Evolutionary conservation across 805 yeast species (phyloP).

Genomic region (Candida adriatica): DNA sequence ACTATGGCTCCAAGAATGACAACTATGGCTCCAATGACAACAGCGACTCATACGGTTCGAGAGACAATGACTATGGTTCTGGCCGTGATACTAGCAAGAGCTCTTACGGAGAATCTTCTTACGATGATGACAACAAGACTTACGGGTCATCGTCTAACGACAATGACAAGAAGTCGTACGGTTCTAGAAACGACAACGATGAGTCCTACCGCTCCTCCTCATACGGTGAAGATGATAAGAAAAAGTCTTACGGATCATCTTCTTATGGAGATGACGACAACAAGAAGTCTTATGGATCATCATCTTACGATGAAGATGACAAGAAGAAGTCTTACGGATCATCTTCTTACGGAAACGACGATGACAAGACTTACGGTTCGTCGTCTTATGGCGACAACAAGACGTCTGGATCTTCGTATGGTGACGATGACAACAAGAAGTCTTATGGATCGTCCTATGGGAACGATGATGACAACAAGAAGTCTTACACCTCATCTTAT

Average conservation of each 20-base stretch:
- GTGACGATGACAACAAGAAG: conserved; percentile 1
- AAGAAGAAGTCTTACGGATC: conserved; percentile 10
- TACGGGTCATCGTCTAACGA: conserved; percentile 2
- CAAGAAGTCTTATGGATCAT: background rate
- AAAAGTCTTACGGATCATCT: background rate
- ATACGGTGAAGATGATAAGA: background rate
- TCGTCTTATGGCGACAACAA: background rate
- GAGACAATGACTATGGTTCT: conserved; percentile 1
- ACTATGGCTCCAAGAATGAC: conserved; percentile 1
- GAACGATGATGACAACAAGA: background rate
- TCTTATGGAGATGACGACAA: no score
- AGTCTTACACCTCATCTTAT: background rate
- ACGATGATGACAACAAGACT: conserved; percentile 2
- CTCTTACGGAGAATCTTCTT: conserved; percentile 4
- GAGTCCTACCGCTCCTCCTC: conserved; percentile 2
- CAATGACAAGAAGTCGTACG: conserved; percentile 1
- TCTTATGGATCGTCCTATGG: conserved; percentile 3
- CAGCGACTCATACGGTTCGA: conserved; percentile 1
- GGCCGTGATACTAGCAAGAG: background rate
- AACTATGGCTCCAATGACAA: conserved; percentile 2
- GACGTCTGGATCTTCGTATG: conserved; percentile 5
- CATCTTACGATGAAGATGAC: conserved; percentile 1
- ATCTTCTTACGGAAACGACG: conserved; percentile 1
- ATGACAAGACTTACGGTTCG: conserved; percentile 3
- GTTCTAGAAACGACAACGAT: conserved; percentile 3